Evolutionary conservation across 2,329 filamentous ascomycete genomes (phyloP), one percentile per base, ranked within the genome.

Genomic region (Phialemonium atrogriseum): DNA sequence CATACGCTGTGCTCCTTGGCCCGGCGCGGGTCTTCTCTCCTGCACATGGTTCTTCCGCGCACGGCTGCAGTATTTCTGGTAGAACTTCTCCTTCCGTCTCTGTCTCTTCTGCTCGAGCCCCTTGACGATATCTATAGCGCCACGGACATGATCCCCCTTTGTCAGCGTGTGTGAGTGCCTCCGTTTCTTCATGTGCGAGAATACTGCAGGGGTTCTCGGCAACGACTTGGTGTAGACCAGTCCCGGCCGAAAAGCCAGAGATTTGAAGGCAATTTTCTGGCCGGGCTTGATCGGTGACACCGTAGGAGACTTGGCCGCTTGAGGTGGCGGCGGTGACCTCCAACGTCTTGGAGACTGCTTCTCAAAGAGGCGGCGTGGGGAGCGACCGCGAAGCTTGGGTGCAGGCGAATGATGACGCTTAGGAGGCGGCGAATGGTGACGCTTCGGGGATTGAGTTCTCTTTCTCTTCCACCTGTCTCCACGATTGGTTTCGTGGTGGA

Each of bases 81-180:
- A 81, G 49, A 87, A 83, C 59, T 95, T 94, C 59, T 96, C 88
- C 61, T 83, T 87, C 46, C 91, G 83, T 42, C 91, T 80, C 62
- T 91, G 84, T 16, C 88, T 81, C 64, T 94, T 96, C 59, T 84
- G 81, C 63, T 98, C 91, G 2, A 98, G 73, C 7, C 91, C 91
- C 56, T 94, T 94, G 58, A 95, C 84, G 39, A 95, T 98, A 57
- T 96, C 91, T 44, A 98, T 93, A 21, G 91, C 88, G n/a, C 87
- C 86, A 40, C 91, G 83, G 8, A 85, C 73, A 41, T 91, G 86
- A 24, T 76, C 62, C 30, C 80, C 70, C 36, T 61, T 58, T 36
- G 48, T 41, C 45, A 48, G 34, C 30, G 49, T 41, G 45, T 52
- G 41, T 41, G 56, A 40, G 39, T 43, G 47, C 15, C 38, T 48